Base-by-base conservation (phyloP, 140 eudicot species). In the Flaveria floridana region DNA sequence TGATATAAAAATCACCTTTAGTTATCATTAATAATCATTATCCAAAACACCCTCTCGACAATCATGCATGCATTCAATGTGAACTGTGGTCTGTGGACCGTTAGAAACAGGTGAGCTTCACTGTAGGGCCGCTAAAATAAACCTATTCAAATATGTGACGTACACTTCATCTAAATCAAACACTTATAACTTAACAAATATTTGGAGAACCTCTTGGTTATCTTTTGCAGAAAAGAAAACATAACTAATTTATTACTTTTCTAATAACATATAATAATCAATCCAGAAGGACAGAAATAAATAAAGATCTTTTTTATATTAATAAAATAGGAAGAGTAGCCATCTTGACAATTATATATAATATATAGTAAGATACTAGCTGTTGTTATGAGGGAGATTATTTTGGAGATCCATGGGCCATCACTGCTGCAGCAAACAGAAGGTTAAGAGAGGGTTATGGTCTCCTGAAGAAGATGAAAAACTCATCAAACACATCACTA, bases 391-490 rank as follows among this genome's bases (percentile, higher is more conserved):
- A 72, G 50, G 76, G 65, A 37, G 66, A 79, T 15, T 71, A 19
- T 20, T 81, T 75, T 50, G 46, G 57, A 66, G 57, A 85, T 34
- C 41, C 41, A 34, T 90, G 96, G 97, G 96, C 1, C 95, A 88
- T 86, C 97, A 83, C 51, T 91, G 97, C 84, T 91, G 97, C 89
- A 91, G 86, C 82, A 88, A 91, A 78, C 96, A 88, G 87, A 91
- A 88, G 76, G 96, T 91, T 34, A 91, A 88, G 86, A 86, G 97
- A 80, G 97, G 97, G 2, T 81, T 91, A 15, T 91, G 97, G 97
- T 91, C 97, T 65, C 97, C 97, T 68, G 97, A 91, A 80, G 97
- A 91, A 78, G 97, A 91, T 77, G 97, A 91, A 42, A 91, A 85
- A 79, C 97, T 91, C 69, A 57, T 80, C 76, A 84, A 73, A 30